Conservation (phyloP, 352 stramenopile species). For the Globisporangium barbulae region DNA sequence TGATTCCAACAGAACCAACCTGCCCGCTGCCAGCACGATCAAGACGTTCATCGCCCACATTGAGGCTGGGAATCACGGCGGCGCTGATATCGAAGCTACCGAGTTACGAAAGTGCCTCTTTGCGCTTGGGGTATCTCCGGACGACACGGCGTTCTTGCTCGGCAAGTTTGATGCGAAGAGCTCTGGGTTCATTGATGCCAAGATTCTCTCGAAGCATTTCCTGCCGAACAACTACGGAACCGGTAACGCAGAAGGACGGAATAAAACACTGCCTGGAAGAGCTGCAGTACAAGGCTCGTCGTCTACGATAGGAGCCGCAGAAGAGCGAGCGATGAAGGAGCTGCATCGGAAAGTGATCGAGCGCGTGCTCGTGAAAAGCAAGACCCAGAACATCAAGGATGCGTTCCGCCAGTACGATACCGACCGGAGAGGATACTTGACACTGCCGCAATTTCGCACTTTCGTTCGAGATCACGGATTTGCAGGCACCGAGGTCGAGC, state of each 20-base stretch:
- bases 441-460: conserved; percentile 36
- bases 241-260: neutral
- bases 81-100: conserved; percentile 18
- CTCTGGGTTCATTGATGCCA: conserved; percentile 18
- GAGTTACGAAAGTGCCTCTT: conserved; percentile 39
- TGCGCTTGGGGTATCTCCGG: conserved; percentile 24
- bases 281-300: neutral
- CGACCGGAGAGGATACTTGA: conserved; percentile 43
- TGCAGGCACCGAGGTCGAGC: conserved; percentile 42
- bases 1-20: conserved; percentile 1
- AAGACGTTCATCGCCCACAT: conserved; percentile 23
- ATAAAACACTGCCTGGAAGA: neutral
- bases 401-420: conserved; percentile 63
- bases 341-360: conserved; percentile 63
- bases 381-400: conserved; percentile 60
- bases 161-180: conserved; percentile 23
- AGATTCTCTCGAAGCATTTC: conserved; percentile 24
- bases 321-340: conserved; percentile 24
- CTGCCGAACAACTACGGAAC: conserved; percentile 16
- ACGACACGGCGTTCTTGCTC: conserved; percentile 30
- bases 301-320: neutral
- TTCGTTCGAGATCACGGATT: conserved; percentile 59
- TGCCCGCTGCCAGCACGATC: conserved; percentile 31
- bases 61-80: conserved; percentile 9
- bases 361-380: conserved; percentile 44